A percentile compares a stretch with the other conserved stretches of the same genome.
Conservation (phyloP, 2,329 filamentous ascomycete genomes). For the Talaromyces sp. region DNA sequence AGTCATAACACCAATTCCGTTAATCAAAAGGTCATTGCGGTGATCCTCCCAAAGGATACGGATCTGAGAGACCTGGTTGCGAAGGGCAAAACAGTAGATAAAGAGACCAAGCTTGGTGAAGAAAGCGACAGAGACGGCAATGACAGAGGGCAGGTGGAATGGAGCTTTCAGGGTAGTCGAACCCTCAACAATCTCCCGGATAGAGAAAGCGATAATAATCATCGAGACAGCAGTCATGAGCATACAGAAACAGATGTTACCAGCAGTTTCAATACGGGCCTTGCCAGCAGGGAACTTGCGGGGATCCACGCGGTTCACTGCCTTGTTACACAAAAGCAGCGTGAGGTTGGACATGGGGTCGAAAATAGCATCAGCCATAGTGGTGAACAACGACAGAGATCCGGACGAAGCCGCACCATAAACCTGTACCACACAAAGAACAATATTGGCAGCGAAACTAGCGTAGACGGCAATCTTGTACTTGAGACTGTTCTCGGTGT, state of each 20-base stretch:
- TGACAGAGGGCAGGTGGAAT: constrained; percentile 80
- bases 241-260: constrained; percentile 95
- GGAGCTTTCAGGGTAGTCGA: constrained; percentile 56
- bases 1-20: constrained; percentile 87
- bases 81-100: constrained; percentile 87
- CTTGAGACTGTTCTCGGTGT: constrained; percentile 74
- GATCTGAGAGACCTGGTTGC: constrained; percentile 89
- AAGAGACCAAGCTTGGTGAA: constrained; percentile 81
- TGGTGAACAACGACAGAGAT: constrained; percentile 72
- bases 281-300: constrained; percentile 89
- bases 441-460: constrained; percentile 76
- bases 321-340: constrained; percentile 82
- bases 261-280: constrained; percentile 89
- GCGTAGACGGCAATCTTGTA: constrained; percentile 65
- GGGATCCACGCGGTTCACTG: constrained; percentile 83
- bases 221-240: constrained; percentile 91
- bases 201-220: constrained; percentile 88
- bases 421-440: constrained; percentile 74
- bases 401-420: background rate
- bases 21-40: constrained; percentile 95
- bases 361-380: constrained; percentile 94
- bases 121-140: constrained; percentile 84
- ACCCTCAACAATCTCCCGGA: constrained; percentile 65
- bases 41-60: constrained; percentile 96
- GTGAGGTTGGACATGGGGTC: constrained; percentile 89